Base-by-base conservation (phyloP, 345 rosid genomes). In the Populus euphratica region DNA sequence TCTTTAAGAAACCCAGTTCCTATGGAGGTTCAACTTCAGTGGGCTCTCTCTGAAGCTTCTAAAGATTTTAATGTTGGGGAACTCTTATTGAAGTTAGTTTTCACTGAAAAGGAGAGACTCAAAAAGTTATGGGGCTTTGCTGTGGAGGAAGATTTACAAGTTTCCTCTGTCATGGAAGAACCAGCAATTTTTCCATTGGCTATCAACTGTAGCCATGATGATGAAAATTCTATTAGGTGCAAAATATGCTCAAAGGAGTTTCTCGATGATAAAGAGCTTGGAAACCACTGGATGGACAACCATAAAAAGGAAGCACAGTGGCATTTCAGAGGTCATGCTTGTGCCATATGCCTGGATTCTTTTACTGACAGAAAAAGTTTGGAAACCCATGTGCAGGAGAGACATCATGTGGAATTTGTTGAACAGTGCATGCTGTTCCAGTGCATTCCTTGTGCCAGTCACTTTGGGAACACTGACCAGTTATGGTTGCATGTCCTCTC, bases 361-460 rank as follows among this genome's bases (percentile, higher is more conserved):
- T 96, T 92, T 79, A 92, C 91, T 29, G 89, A 87, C 83, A 89
- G 82, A 79, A 92, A 87, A 67, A 86, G 87, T 73, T 73, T 96
- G 87, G 97, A 92, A 77, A 83, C 85, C 76, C 99, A 96, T 72
- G 97, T 96, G 79, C 97, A 96, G 77, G 97, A 92, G 83, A 90
- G 98, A 79, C 99, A 96, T 76, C 93, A 86, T 31, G 98, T 90
- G 79, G 90, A 88, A 82, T 96, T 91, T 83, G 98, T 87, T 44
- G 98, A 96, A 69, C 98, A 92, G 88, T 96, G 97, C 85, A 91
- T 90, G 93, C 99, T 96, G 81, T 97, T 92, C 73, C 98, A 76
- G 70, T 96, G 99, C 88, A 90, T 96, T 80, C 92, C 97, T 61
- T 96, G 98, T 80, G 90, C 91, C 59, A 89, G 89, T 78, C 94